Conservation (phyloP, 352 stramenopile genomes). For the Peronospora tabacina region DNA sequence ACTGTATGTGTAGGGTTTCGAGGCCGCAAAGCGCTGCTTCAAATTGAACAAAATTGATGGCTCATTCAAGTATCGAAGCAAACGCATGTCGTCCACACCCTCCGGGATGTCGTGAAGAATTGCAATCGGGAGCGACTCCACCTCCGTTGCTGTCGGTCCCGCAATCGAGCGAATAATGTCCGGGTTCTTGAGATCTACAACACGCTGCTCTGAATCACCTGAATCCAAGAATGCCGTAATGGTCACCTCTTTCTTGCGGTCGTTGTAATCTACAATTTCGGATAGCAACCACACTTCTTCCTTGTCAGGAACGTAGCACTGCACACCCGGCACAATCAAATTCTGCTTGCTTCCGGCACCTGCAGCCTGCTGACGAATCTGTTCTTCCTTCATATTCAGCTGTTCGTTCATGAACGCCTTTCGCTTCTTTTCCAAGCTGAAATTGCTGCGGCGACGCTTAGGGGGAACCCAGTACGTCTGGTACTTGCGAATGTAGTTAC, state of each 20-base stretch:
- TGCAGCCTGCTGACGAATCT: conserved; percentile 48
- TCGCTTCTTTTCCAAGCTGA: conserved; percentile 80
- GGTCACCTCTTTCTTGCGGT: conserved; percentile 70
- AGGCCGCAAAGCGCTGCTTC: conserved; percentile 83
- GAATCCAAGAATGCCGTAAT: conserved; percentile 65
- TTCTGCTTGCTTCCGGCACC: conserved; percentile 73
- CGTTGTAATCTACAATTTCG: conserved; percentile 80
- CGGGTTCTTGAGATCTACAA: conserved; percentile 76
- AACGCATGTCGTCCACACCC: conserved; percentile 81
- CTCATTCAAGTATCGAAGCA: conserved; percentile 88
- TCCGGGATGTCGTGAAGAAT: conserved; percentile 72
- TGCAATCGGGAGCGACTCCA: conserved; percentile 76
- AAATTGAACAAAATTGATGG: conserved; percentile 92
- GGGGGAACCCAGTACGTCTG: conserved; percentile 60
- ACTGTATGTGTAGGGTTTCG: conserved; percentile 96
- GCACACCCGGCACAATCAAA: conserved; percentile 79
- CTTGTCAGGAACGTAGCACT: conserved; percentile 86
- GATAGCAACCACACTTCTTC: conserved; percentile 80
- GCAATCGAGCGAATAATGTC: conserved; percentile 79
- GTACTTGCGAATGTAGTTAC: conserved; percentile 67
- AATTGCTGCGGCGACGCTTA: conserved; percentile 39
- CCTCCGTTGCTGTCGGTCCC: conserved; percentile 61
- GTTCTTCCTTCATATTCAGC: conserved; percentile 71
- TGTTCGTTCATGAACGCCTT: conserved; percentile 81
- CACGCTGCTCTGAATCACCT: conserved; percentile 53